Conservation (phyloP, 345 rosid species). For the Ricinus communis region DNA sequence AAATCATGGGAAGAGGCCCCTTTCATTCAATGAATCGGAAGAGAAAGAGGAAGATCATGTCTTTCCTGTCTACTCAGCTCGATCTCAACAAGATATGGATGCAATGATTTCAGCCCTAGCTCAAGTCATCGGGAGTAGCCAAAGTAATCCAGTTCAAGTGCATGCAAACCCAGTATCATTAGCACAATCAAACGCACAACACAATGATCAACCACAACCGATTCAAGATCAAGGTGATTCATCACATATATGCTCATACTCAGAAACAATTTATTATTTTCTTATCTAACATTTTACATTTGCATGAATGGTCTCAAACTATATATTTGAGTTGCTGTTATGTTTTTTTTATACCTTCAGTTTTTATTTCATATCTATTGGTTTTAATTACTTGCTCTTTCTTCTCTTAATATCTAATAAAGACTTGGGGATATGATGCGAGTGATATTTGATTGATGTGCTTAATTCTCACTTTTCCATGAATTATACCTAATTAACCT, state of each 20-base stretch:
- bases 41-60: slow-evolving; percentile 45
- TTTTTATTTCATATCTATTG: no score
- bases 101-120: slow-evolving; percentile 70
- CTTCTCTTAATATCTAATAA: no score
- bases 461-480: no score
- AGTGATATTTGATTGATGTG: no score
- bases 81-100: slow-evolving; percentile 69
- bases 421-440: no score
- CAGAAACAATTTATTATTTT: no score
- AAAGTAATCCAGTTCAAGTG: slow-evolving; percentile 25
- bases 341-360: no score
- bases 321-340: no score
- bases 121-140: slow-evolving; percentile 56
- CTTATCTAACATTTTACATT: no score
- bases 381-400: no score
- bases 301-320: background rate
- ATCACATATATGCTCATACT: background rate
- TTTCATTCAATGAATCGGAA: slow-evolving; percentile 41
- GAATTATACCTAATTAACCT: no score
- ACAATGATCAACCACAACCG: slow-evolving; percentile 19
- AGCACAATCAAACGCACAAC: slow-evolving; percentile 19
- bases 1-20: slow-evolving; percentile 52
- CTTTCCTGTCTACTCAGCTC: slow-evolving; percentile 58
- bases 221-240: slow-evolving; percentile 39
- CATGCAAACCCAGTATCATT: slow-evolving; percentile 3